Evolutionary conservation across 2,329 filamentous ascomycete genomes (phyloP).

Genomic region (Hortaea sp.): DNA sequence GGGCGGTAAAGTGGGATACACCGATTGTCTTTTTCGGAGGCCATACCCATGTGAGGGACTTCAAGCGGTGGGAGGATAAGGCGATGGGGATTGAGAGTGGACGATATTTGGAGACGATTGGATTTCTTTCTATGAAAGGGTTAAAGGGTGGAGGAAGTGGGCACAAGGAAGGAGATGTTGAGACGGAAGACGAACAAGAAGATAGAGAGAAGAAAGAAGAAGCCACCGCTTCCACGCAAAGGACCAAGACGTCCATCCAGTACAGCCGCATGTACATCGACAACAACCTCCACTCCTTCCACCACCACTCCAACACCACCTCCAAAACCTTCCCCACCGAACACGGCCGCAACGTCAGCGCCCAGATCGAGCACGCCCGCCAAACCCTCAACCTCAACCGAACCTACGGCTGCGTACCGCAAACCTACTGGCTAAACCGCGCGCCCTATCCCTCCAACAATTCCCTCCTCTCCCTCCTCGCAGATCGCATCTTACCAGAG

Average conservation of each 20-base stretch:
- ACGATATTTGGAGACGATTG: conserved; percentile 88
- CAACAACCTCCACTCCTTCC: conserved; percentile 77
- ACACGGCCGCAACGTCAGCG: conserved; percentile 61
- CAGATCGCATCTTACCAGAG: conserved; percentile 62
- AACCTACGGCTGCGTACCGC: conserved; percentile 72
- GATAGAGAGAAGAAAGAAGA: too few species aligned
- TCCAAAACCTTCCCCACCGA: conserved; percentile 64
- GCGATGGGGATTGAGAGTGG: conserved; percentile 77
- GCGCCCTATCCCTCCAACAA: conserved; percentile 60
- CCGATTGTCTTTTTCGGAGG: conserved; percentile 90
- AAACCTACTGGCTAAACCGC: conserved; percentile 71
- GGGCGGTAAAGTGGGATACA: conserved; percentile 64
- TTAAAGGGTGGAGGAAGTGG: conserved; percentile 31
- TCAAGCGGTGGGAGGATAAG: conserved; percentile 65
- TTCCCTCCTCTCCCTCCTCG: conserved; percentile 76
- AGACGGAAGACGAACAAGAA: conserved; percentile 14
- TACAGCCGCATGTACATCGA: conserved; percentile 84
- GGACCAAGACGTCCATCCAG: conserved; percentile 29
- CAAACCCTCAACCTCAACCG: conserved; percentile 61
- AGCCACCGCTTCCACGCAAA: too few species aligned
- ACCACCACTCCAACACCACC: conserved; percentile 69
- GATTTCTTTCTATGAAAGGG: conserved; percentile 80
- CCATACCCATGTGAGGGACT: conserved; percentile 81
- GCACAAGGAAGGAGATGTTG: conserved; percentile 18
- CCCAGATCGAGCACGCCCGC: conserved; percentile 59